These are phyloP conservation scores for Aspergillus novofumigatus DNA, from an alignment of 2,329 filamentous ascomycete species.

Conservation along the genomic window DNA sequence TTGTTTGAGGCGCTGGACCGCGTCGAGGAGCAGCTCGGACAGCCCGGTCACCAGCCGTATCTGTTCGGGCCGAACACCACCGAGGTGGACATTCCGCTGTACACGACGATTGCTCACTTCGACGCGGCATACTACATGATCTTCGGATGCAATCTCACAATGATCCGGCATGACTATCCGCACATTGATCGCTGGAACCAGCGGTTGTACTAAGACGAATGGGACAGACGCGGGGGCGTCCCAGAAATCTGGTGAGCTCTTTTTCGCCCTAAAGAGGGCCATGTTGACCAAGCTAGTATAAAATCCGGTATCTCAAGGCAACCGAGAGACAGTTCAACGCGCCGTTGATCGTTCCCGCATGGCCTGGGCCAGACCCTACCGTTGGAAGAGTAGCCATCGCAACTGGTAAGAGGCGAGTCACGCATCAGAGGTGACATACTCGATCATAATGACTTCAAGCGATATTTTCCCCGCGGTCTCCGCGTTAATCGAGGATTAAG, in stretches of 20 bases:
- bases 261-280: background rate
- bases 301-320: slow-evolving; percentile 22
- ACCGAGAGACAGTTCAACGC: slow-evolving; percentile 13
- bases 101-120: slow-evolving; percentile 63
- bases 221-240: slow-evolving; percentile 41
- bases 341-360: slow-evolving; percentile 23
- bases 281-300: slow-evolving; percentile 16
- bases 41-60: slow-evolving; percentile 54
- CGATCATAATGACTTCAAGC: too few relatives aligned
- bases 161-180: slow-evolving; percentile 59
- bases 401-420: too few relatives aligned
- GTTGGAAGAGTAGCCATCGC: slow-evolving; percentile 1
- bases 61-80: slow-evolving; percentile 70
- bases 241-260: slow-evolving; percentile 34
- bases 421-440: too few relatives aligned
- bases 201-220: slow-evolving; percentile 46
- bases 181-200: slow-evolving; percentile 45
- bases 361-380: slow-evolving; percentile 24
- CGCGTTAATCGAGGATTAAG: too few relatives aligned
- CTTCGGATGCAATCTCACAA: slow-evolving; percentile 68
- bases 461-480: too few relatives aligned
- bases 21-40: slow-evolving; percentile 63
- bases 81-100: slow-evolving; percentile 72
- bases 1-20: slow-evolving; percentile 72
- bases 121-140: slow-evolving; percentile 72